Base-by-base conservation (phyloP, 2,329 filamentous ascomycete genomes). In the Penicillium italicum region DNA sequence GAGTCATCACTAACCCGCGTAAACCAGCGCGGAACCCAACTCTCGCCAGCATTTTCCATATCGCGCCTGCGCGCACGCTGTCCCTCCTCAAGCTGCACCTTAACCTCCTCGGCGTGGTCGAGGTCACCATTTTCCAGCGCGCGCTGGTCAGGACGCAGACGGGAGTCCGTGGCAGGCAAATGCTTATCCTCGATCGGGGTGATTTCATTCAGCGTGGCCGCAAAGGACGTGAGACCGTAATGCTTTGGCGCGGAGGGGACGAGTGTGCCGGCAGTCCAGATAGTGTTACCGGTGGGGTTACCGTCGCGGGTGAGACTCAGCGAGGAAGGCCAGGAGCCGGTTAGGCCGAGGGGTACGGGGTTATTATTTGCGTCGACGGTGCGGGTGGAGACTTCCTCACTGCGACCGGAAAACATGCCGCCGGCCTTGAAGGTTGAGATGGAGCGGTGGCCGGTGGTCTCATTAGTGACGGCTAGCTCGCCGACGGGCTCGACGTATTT, bases 401-500 rank as follows among this genome's bases (percentile, higher is more conserved):
- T 89, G 54, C 94, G 86, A 14, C 94, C 94, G 31, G 93, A 92
- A 76, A 97, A 99, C 90, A 99, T 96, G 62, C 94, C 93, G 69
- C 94, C 95, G 53, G 88, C 85, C 71, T 94, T 95, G 78, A 99
- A 99, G 55, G 93, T 91, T 44, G 91, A 85, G n/a, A 87, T 81
- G 1, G 91, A 90, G 70, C 90, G 92, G 62, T 89, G 85, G 8
- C 92, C 91, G 0, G 87, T 91, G 5, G 83, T 88, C 67, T 99
- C 94, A 71, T 93, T 93, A 62, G 84, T 77, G 33, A 99, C 84
- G 24, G 87, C 85, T 90, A 97, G 94, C 41, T 84, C 90, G 43
- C 92, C 92, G 0, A 95, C 90, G 0, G 94, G 94, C 75, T 99
- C 94, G 12, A 97, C 86, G 70, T 99, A 99, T 75, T 97, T 99